Evolutionary conservation across 2,329 filamentous ascomycete species (phyloP).

Genomic region (Thelonectria discophora): DNA sequence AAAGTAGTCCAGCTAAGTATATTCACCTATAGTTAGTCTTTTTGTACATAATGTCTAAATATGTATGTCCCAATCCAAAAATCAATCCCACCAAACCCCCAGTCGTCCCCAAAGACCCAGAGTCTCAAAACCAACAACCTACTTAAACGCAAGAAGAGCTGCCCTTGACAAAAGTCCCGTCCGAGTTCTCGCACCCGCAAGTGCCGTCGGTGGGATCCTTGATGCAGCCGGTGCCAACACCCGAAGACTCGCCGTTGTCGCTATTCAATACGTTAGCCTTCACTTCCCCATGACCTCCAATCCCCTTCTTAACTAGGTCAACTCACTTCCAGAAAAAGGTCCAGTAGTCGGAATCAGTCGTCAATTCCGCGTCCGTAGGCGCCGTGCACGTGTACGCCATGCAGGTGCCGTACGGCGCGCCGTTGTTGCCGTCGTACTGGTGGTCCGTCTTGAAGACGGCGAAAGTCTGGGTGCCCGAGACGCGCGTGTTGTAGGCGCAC

Average conservation of each 20-base stretch:
- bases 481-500: slow-evolving; percentile 40
- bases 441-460: slow-evolving; percentile 39
- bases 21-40: too few relatives aligned
- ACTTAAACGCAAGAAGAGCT: slow-evolving; percentile 32
- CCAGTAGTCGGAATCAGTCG: slow-evolving; percentile 35
- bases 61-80: background rate
- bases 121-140: background rate
- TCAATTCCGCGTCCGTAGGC: slow-evolving; percentile 27
- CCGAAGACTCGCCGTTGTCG: slow-evolving; percentile 32
- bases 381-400: slow-evolving; percentile 35
- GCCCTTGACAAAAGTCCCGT: slow-evolving; percentile 33
- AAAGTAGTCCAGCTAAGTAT: too few relatives aligned
- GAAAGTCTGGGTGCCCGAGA: slow-evolving; percentile 38
- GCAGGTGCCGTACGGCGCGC: slow-evolving; percentile 38
- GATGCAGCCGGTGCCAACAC: slow-evolving; percentile 39
- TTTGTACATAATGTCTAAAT: too few relatives aligned
- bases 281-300: background rate
- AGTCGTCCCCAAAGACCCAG: background rate
- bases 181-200: slow-evolving; percentile 40
- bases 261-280: slow-evolving; percentile 19
- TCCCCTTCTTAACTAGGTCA: too few relatives aligned
- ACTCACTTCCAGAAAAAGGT: slow-evolving; percentile 42
- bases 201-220: slow-evolving; percentile 35
- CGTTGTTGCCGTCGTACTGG: slow-evolving; percentile 38
- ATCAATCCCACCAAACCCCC: background rate